Base-by-base conservation (phyloP, 345 rosid species). In the Rubroshorea leprosula region DNA sequence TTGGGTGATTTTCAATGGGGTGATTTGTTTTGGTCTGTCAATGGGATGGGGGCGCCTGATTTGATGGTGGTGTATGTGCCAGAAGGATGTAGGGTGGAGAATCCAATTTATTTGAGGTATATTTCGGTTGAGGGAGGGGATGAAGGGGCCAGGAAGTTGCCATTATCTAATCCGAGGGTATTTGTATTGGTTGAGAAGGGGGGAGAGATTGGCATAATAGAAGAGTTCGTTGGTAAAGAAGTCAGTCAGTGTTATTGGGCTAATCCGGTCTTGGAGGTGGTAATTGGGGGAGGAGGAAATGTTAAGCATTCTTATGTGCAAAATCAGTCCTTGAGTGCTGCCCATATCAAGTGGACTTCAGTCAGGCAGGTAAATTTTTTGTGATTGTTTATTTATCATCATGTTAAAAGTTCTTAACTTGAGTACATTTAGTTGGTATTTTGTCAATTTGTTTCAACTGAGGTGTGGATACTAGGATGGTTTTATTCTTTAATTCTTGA, bases 1-100 rank as follows among this genome's bases (percentile, higher is more conserved):
- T 35, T 39, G 75, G 6, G 69, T 80, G 78, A 81, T 73, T 93
- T 79, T 43, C 80, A 82, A 22, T 77, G 75, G 54, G 97, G 96
- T 56, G 97, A 93, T 73, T 51, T 93, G 68, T 93, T 87, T 45
- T 89, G 91, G 97, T 89, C 91, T 7, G 68, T 93, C 59, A 93
- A n/a, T n/a, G 96, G 97, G 13, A 57, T 89, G 54, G 96, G 99
- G 8, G 89, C 97, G 2, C 96, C 91, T 10, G 97, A 89, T 83
- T 73, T 83, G 75, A 79, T 75, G 20, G 84, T 93, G 38, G 52
- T 93, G 69, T 89, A 93, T 35, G 96, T 93, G 66, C 96, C 97
- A 0, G 72, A 63, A 0, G 97, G 96, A 24, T 87, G 91, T 68
- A 83, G 73, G 56, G 85, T 85, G 0, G 86, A 74, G 63, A 77